Base-by-base conservation (phyloP, 2,329 filamentous ascomycete species). In the Penicillium sp. region DNA sequence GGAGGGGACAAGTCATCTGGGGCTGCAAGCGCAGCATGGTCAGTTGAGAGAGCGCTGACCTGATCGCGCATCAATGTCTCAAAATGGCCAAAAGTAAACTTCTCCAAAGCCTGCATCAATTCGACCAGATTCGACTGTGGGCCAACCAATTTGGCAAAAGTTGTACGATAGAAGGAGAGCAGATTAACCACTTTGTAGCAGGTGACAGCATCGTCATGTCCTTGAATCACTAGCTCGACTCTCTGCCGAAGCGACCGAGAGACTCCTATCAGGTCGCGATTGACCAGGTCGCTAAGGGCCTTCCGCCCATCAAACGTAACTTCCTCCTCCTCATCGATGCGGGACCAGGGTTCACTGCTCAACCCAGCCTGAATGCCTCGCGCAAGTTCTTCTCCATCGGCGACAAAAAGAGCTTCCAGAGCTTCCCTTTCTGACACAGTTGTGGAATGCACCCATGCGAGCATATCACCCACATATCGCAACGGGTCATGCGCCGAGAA, bases 401-500 rank as follows among this genome's bases (percentile, higher is more conserved):
- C 89, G 43, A 97, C 88, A 71, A 99, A 99, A 0, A 99, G 81
- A 2, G 92, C 87, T 73, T 98, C 94, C 6, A 99, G 82, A 0
- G 93, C 92, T 75, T 99, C 95, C 54, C 91, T 86, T 75, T 99
- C 95, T 35, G 94, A 96, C 1, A 99, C 95, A 0, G 94, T 89
- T 2, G 93, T 90, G 0, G 95, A 96, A 73, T 99, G 95, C 6
- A 90, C 87, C 95, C 95, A 99, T 5, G 95, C 95, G 14, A 99
- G 83, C 93, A 99, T 99, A 72, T 99, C 95, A 54, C 95, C 92
- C 2, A 96, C 87, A 73, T 98, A 98, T 19, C 95, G 87, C 27
- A 98, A 78, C 1, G 92, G 89, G 70, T 99, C 95, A 72, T 98
- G 94, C 0, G 95, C 94, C 11, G 89, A 89, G 67, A 98, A 86